These are phyloP conservation scores for Fusarium napiforme DNA, from an alignment of 2,329 filamentous ascomycete genomes.

Conservation along the genomic window DNA sequence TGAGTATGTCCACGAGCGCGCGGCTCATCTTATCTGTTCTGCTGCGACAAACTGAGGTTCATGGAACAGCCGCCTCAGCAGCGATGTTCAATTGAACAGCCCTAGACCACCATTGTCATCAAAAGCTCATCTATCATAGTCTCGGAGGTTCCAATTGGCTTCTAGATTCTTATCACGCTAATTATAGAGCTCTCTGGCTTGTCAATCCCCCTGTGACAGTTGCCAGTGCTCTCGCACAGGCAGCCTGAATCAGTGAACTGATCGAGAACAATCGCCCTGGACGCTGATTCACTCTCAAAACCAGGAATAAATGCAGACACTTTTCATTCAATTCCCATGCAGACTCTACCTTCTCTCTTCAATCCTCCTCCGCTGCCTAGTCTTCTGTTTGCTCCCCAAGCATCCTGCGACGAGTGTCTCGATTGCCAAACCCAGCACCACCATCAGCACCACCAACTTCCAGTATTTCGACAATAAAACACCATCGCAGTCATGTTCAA, in stretches of 20 bases:
- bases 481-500: background rate
- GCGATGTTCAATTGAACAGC: background rate
- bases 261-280: background rate
- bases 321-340: background rate
- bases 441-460: background rate
- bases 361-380: background rate
- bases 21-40: fast-evolving
- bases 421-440: background rate
- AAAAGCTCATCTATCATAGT: too few relatives aligned
- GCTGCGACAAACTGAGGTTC: too few relatives aligned
- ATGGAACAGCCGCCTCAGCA: background rate
- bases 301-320: background rate
- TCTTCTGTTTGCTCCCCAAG: background rate
- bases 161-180: fast-evolving
- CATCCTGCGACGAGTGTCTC: background rate
- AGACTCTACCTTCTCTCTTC: background rate
- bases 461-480: too few relatives aligned
- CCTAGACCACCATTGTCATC: background rate
- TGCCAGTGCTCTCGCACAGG: background rate
- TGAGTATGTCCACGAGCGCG: fast-evolving
- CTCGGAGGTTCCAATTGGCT: fast-evolving
- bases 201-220: fast-evolving
- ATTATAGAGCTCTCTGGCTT: too few relatives aligned
- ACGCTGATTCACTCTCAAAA: background rate
- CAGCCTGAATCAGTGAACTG: background rate